A percentile compares a stretch with the other conserved stretches of the same genome.
These are phyloP conservation scores for Plectosphaerella plurivora DNA, from an alignment of 2,329 filamentous ascomycete species.

Conservation along the genomic window DNA sequence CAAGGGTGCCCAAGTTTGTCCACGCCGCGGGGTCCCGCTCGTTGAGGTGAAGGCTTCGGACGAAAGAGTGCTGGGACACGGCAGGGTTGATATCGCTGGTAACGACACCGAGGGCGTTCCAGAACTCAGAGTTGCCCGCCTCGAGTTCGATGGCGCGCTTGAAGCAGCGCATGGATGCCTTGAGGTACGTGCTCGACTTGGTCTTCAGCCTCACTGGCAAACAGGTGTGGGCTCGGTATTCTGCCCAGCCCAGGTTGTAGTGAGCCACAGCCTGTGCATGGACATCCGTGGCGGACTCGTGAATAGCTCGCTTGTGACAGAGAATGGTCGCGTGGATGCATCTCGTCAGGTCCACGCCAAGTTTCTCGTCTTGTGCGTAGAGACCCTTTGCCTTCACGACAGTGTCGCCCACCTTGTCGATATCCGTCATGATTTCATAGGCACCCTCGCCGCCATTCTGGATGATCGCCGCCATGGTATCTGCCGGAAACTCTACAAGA, in stretches of 20 bases:
- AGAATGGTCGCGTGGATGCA: conserved; percentile 71
- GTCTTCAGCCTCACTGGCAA: conserved; percentile 49
- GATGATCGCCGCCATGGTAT: conserved; percentile 55
- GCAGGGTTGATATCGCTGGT: conserved; percentile 81
- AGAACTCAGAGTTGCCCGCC: conserved; percentile 90
- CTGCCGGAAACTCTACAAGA: conserved; percentile 56
- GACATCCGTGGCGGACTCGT: conserved; percentile 65
- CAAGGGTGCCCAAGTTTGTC: conserved; percentile 87
- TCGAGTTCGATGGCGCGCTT: conserved; percentile 95
- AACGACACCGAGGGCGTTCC: conserved; percentile 91
- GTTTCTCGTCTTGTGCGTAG: conserved; percentile 41
- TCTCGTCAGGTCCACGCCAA: conserved; percentile 47
- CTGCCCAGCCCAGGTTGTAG: conserved; percentile 95
- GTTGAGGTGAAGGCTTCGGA: conserved; percentile 87
- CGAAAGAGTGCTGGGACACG: conserved; percentile 89
- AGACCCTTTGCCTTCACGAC: conserved; percentile 39
- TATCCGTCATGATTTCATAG: conserved; percentile 60
- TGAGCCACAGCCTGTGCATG: conserved; percentile 94
- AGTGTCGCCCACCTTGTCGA: conserved; percentile 58
- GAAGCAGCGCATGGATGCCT: conserved; percentile 82
- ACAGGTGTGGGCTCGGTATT: conserved; percentile 74
- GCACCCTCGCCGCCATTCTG: conserved; percentile 44
- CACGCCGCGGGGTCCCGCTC: conserved; percentile 80
- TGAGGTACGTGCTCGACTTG: conserved; percentile 65
- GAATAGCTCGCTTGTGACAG: conserved; percentile 81